Evolutionary conservation across 352 stramenopile species (phyloP), one percentile per base, ranked within the genome.

Genomic region (Pythium brassicae): DNA sequence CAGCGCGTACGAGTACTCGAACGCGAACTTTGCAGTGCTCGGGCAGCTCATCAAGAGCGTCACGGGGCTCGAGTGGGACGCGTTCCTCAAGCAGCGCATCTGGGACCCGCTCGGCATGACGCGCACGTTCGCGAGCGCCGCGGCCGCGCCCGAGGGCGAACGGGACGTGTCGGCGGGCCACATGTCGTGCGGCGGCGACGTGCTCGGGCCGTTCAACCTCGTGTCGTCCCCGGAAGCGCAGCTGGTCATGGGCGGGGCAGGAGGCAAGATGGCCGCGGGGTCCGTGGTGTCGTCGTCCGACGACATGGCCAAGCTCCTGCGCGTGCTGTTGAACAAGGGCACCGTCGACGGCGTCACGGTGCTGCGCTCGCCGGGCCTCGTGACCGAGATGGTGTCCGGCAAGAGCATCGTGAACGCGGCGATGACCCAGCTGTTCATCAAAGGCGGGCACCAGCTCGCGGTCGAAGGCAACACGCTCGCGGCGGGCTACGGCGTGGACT

Each of bases 401-500:
- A 86, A 86, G 34, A 71, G 70, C 22, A 27, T 66, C 0, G 68
- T 71, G 37, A 62, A 78, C 51, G 47, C 61, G 3, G 66, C 76
- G 22, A 63, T 85, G 25, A 53, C 63, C 17, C 52, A 72, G 12
- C 43, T 75, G 37, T 80, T 82, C 25, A 52, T 54, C 22, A 61
- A 72, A 26, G 67, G 70, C 34, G 79, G 79, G 0, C 68, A 86
- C 15, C 69, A 82, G n/a, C 83, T 65, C 53, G 59, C 64, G 0
- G 55, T 64, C 0, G 78, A 90, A 4, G 80, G 77, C 23, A 68
- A 73, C 42, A 78, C 72, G 5, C 59, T 88, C 14, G 61, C 74
- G 2, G 75, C 77, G 4, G 80, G 80, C 4, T 90, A 90, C 26
- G 80, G 77, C 17, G 76, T 90, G 45, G 80, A 90, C 47, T 78